phyloP scores from a whole-genome alignment of 352 stramenopile genomes.

The Phytophthora fragariaefolia region DNA sequence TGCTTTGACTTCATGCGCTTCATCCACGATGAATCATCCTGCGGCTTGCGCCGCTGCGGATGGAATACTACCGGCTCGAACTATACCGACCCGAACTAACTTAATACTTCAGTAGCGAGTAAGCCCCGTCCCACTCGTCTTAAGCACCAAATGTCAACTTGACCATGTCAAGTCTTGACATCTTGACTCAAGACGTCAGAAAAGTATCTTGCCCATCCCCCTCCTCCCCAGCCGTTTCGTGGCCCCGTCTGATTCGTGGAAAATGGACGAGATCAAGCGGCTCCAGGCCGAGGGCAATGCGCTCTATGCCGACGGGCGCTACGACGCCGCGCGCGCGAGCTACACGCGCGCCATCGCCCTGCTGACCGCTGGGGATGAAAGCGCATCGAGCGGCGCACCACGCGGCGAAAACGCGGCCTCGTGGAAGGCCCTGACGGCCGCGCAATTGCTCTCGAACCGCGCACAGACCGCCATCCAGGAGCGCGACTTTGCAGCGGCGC shows the following conservation, averaged over 20 bases:
- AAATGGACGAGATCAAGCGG: conserved; percentile 39
- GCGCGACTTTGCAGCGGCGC: conserved; percentile 67
- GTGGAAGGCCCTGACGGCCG: conserved; percentile 31
- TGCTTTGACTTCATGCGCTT: no score
- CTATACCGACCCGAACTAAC: no score
- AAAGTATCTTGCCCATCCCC: conserved; percentile 17
- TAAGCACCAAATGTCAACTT: no score
- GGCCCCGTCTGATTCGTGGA: conserved; percentile 16
- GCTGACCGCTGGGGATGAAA: conserved; percentile 25
- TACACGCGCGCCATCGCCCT: conserved; percentile 56
- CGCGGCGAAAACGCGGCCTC: background rate
- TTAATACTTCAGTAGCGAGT: no score
- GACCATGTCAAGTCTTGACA: no score
- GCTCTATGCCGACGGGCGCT: conserved; percentile 59
- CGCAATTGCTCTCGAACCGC: conserved; percentile 69
- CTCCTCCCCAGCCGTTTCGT: conserved; percentile 4
- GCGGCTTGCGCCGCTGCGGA: no score
- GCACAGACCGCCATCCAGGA: conserved; percentile 78
- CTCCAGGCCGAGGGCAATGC: conserved; percentile 60
- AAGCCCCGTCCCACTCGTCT: no score
- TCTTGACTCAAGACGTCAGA: no score
- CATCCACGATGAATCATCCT: no score
- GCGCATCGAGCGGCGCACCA: background rate
- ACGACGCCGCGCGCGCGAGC: conserved; percentile 55
- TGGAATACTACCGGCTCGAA: no score